Evolutionary conservation across 176 grass and related monocot species (phyloP).

Genomic region (Hsuehochloa calcarea): DNA sequence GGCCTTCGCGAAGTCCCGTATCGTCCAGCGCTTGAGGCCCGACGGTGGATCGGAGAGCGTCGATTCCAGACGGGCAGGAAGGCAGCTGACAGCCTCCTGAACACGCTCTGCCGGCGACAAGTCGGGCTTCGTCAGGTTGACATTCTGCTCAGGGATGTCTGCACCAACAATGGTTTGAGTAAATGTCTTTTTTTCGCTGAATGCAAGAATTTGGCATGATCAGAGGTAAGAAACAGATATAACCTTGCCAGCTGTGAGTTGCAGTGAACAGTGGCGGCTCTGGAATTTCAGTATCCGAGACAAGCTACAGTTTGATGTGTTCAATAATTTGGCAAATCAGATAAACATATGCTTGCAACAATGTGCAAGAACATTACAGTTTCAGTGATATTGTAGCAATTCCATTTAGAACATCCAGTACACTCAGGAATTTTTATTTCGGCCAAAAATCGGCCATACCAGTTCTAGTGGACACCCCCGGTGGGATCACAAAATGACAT

Average conservation of each 20-base stretch:
- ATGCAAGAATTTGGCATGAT: background rate
- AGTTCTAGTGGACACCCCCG: too few species aligned
- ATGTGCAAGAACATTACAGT: background rate
- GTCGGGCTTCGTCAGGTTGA: constrained; percentile 38
- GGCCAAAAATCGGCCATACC: too few species aligned
- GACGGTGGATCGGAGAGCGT: background rate
- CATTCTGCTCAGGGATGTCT: constrained; percentile 64
- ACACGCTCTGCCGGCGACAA: constrained; percentile 51
- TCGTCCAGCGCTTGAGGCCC: constrained; percentile 50
- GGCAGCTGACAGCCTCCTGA: constrained; percentile 44
- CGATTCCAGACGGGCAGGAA: constrained; percentile 42
- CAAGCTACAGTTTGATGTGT: constrained; percentile 45
- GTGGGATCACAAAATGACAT: too few species aligned
- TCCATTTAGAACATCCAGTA: background rate
- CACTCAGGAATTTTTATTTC: too few species aligned
- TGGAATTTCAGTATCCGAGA: constrained; percentile 63
- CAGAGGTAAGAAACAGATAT: background rate
- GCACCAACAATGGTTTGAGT: background rate
- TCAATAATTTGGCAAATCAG: background rate
- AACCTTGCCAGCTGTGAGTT: constrained; percentile 54
- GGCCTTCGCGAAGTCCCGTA: constrained; percentile 60
- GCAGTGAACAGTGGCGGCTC: constrained; percentile 81
- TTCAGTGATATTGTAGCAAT: background rate
- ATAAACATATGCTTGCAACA: background rate
- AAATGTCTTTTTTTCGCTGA: background rate